A percentile compares a stretch with the other conserved stretches of the same genome.
These are phyloP conservation scores for Limnanthes douglasii DNA, from an alignment of 345 rosid genomes.

Conservation along the genomic window DNA sequence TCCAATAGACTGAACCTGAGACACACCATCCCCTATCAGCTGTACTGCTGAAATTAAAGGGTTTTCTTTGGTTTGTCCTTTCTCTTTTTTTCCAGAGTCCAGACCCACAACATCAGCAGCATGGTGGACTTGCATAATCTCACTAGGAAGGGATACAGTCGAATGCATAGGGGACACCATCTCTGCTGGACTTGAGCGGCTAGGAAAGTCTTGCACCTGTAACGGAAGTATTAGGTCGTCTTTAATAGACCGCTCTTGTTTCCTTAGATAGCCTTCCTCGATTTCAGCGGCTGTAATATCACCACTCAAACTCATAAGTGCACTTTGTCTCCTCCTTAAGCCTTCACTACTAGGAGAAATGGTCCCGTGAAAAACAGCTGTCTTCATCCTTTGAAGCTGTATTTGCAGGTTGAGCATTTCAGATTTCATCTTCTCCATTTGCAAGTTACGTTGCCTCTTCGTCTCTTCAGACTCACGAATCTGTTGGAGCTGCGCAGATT, in stretches of 20 bases:
- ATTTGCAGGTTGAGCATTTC: conserved; percentile 91
- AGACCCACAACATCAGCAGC: conserved; percentile 24
- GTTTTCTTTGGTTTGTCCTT: conserved; percentile 41
- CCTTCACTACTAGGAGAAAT: conserved; percentile 49
- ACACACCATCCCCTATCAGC: conserved; percentile 90
- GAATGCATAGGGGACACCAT: conserved; percentile 27
- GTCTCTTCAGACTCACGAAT: conserved; percentile 80
- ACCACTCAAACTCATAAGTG: conserved; percentile 25
- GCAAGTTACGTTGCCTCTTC: conserved; percentile 64
- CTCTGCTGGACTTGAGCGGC: conserved; percentile 17
- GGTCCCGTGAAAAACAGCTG: conserved; percentile 23
- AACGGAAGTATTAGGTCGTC: conserved; percentile 29
- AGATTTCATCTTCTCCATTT: conserved; percentile 95
- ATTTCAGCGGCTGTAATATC: conserved; percentile 26
- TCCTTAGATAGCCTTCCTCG: conserved; percentile 24
- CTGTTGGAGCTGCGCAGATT: conserved; percentile 76
- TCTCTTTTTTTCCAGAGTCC: conserved; percentile 32
- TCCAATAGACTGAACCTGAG: conserved; percentile 89
- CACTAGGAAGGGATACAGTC: conserved; percentile 32
- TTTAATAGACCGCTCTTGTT: conserved; percentile 26
- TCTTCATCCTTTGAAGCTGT: conserved; percentile 60
- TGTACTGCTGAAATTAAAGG: conserved; percentile 84
- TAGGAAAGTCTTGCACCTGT: conserved; percentile 31
- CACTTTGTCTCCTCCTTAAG: conserved; percentile 49
- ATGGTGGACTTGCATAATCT: conserved; percentile 60